Evolutionary conservation across 129 eudicot genomes (phyloP), one percentile per base, ranked within the genome.

Genomic region (Flaveria brownii): DNA sequence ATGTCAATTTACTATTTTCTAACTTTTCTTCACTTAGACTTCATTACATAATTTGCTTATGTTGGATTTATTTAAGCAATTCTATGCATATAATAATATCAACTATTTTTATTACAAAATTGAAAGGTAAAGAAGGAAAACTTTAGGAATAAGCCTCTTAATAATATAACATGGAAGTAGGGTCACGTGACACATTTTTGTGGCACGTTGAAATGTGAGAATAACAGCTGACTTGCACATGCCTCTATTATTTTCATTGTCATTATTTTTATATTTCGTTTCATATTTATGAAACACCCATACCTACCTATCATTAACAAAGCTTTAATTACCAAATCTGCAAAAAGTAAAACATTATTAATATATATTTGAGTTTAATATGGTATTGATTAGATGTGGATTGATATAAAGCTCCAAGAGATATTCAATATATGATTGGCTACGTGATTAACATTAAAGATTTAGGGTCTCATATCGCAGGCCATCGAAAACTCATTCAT

Each of bases 221-320:
- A 54, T 55, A 80, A 73, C 83, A 80, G 83, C 83, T 80, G 79
- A 80, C 23, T 17, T 54, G 79, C 83, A 80, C 83, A 80, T 80
- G 83, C 49, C 75, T 60, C 42, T 73, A 28, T 73, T 55, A 63
- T 52, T 63, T 13, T 78, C 54, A 9, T 6, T 23, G 52, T 7
- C 28, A 73, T 25, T 62, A 79, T 15, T 22, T 62, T 72, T 2
- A 2, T 55, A 4, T n/a, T 36, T 23, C 22, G 8, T 51, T 65
- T 50, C 25, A 2, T 78, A 70, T 78, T 70, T 70, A 78, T 78
- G 71, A 71, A 45, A 25, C 18, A 18, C 63, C 76, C 76, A 17
- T 30, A 69, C 75, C 71, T 68, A 69, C 81, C 60, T 43, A 57
- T 70, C 51, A 18, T 43, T 78, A 36, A 69, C 26, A 23, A 25